Evolutionary conservation across 768 basidiomycete species (phyloP), one percentile per base, ranked within the genome.

Genomic region (Kwoniella dendrophila): DNA sequence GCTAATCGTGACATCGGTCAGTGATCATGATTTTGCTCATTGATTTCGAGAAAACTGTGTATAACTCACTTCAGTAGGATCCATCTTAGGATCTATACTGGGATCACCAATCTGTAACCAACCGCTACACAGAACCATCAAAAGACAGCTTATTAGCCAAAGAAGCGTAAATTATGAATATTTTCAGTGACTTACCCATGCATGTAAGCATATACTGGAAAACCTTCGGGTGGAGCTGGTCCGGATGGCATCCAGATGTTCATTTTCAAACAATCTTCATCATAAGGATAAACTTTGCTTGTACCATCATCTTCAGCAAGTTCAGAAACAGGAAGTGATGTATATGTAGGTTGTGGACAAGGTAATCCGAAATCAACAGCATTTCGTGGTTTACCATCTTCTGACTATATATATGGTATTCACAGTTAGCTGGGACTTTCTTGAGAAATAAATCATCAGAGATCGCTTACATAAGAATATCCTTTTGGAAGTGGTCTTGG

Each of bases 51-150:
- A 40, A 40, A 40, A 40, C 38, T 40, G 12, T 14, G 20, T 40
- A 20, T 20, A 18, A 34, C 52, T 57, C 56, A 58, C 12, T 24
- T 58, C 56, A 12, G 56, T 58, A 18, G 56, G 56, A 20, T 58
- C 56, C 56, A 58, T 58, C 36, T 58, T 58, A 18, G 56, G 56
- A 49, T 58, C 56, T 24, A 58, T 64, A 38, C 58, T 56, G 12
- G 63, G 57, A 41, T 64, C 56, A 11, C 63, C 63, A 30, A 64
- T 64, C 44, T 64, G 63, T 7, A 64, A 50, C 63, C 63, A 64
- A 10, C 63, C 63, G 2, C 56, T 58, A 36, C 12, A 14, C 8
- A 14, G 11, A 7, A n/a, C n/a, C n/a, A n/a, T n/a, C n/a, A n/a
- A n/a, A n/a, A 43, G 41, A 14, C 41, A 20, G n/a, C n/a, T 20